Conservation (phyloP, 1,284 basidiomycete genomes). For the Trichosporon ovoides region DNA sequence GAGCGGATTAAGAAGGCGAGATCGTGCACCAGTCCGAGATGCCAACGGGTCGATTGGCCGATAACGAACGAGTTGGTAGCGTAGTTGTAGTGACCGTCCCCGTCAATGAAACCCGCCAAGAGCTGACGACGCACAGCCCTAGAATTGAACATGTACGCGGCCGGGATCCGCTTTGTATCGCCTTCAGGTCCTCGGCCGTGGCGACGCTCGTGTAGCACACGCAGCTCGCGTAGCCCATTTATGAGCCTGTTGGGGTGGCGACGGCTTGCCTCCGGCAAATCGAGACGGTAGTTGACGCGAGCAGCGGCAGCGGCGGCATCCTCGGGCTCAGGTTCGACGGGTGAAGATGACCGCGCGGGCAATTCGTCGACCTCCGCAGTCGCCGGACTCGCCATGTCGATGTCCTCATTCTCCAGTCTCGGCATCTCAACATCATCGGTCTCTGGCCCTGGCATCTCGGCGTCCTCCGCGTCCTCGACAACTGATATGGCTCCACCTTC, state of each 20-base stretch:
- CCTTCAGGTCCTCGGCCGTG: neutral
- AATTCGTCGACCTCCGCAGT: too few relatives aligned
- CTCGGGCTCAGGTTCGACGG: too few relatives aligned
- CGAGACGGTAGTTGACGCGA: too few relatives aligned
- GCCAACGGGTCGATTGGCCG: neutral
- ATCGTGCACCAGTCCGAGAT: neutral
- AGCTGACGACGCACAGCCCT: neutral
- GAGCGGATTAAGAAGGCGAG: too few relatives aligned
- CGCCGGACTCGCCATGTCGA: too few relatives aligned
- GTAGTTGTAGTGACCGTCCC: neutral
- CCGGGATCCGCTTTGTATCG: neutral
- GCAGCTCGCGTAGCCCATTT: neutral
- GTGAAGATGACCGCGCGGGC: too few relatives aligned
- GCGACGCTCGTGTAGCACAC: neutral
- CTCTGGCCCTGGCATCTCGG: too few relatives aligned
- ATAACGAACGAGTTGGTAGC: neutral
- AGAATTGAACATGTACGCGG: neutral
- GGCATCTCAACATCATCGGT: too few relatives aligned
- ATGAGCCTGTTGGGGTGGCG: neutral
- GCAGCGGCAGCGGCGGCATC: too few relatives aligned
- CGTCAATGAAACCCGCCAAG: neutral
- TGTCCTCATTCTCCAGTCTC: neutral
- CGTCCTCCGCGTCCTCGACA: too few relatives aligned
- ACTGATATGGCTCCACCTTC: too few relatives aligned
- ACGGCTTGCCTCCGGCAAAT: neutral